Evolutionary conservation across 129 eudicot species (phyloP).

Genomic region (Heracleum sosnowskyi): DNA sequence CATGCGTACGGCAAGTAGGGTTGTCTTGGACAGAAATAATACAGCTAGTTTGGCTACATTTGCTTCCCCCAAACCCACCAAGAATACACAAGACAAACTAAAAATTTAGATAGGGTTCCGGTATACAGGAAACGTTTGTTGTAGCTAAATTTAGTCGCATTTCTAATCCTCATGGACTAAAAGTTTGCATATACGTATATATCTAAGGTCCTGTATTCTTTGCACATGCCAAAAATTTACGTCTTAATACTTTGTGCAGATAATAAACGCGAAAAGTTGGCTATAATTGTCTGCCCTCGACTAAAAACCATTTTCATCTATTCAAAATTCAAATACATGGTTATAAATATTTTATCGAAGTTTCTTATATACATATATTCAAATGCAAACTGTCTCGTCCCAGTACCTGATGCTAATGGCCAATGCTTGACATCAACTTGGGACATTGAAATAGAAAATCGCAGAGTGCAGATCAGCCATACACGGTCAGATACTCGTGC

Average conservation of each 20-base stretch:
- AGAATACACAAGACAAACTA: not conserved
- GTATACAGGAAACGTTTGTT: not conserved
- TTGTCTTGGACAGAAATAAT: not conserved
- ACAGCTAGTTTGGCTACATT: not conserved
- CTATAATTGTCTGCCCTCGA: not conserved
- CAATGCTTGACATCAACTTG: not conserved
- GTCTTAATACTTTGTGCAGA: not conserved
- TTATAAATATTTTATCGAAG: too few relatives aligned
- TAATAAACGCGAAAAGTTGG: not conserved
- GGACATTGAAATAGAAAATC: not conserved
- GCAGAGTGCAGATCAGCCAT: not conserved
- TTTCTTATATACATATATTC: too few relatives aligned
- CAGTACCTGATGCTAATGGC: not conserved
- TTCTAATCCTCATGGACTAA: too few relatives aligned
- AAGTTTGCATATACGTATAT: too few relatives aligned
- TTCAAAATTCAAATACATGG: not conserved
- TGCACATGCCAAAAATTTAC: too few relatives aligned
- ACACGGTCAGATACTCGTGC: not conserved
- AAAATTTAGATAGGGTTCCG: not conserved
- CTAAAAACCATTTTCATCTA: not conserved
- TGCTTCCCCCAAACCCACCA: not conserved
- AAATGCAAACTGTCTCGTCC: not conserved
- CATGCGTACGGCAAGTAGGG: not conserved
- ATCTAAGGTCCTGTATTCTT: too few relatives aligned
- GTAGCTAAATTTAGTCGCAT: not conserved